phyloP scores from a whole-genome alignment of 352 stramenopile species.

The Phytophthora hybrid region DNA sequence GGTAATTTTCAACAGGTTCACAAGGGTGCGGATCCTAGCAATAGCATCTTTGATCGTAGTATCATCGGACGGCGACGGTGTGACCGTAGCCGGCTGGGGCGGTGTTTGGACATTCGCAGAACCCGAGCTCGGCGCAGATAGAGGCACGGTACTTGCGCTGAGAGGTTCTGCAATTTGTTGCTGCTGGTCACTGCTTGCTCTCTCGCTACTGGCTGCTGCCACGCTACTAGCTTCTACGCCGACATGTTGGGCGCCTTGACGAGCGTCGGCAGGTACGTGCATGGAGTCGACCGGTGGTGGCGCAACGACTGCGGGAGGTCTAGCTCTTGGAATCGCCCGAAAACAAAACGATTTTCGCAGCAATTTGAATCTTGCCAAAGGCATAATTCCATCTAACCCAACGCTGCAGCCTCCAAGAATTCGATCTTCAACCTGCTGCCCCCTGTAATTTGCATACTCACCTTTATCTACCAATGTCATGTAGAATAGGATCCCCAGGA shows the following conservation, averaged over 20 bases:
- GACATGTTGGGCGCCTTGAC: background rate
- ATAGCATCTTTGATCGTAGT: no score
- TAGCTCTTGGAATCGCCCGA: background rate
- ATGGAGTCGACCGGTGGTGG: background rate
- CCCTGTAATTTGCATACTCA: conserved; percentile 5
- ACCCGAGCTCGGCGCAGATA: no score
- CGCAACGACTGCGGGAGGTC: background rate
- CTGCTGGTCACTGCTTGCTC: no score
- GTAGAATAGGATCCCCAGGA: conserved; percentile 44
- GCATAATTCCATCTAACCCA: conserved; percentile 27
- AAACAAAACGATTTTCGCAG: conserved; percentile 37
- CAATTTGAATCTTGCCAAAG: conserved; percentile 30
- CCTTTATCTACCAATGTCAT: conserved; percentile 39
- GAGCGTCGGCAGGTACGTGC: background rate
- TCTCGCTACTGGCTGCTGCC: no score
- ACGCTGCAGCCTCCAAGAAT: conserved; percentile 7
- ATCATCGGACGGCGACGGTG: no score
- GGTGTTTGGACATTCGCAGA: no score
- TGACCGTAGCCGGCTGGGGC: no score
- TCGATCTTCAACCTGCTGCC: conserved; percentile 27
- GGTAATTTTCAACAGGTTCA: conserved; percentile 41
- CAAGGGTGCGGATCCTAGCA: conserved; percentile 7
- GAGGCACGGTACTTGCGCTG: no score
- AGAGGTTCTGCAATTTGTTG: no score
- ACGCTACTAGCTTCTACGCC: no score